Conservation (phyloP, 2,329 filamentous ascomycete genomes). For the Colletotrichum cereale region DNA sequence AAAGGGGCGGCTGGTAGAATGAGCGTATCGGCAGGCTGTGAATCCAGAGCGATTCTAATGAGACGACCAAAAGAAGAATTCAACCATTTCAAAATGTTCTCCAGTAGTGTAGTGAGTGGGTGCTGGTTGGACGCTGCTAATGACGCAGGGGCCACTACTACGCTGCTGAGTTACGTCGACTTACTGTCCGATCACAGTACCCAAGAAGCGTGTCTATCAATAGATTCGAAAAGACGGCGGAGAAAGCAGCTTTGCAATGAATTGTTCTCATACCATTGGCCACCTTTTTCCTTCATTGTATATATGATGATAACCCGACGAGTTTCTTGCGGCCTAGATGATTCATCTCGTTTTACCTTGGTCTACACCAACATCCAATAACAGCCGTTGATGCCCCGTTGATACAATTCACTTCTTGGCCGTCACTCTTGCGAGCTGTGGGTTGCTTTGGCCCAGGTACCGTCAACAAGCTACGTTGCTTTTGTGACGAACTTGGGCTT, state of each 20-base stretch:
- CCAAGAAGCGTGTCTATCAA: background rate
- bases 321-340: background rate
- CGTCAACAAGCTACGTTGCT: constrained; percentile 45
- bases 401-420: background rate
- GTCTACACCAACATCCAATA: background rate
- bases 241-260: background rate
- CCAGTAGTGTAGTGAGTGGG: background rate
- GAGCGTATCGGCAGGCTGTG: constrained; percentile 40
- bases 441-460: constrained; percentile 58
- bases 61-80: constrained; percentile 38
- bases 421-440: background rate
- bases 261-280: background rate
- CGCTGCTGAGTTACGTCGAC: background rate
- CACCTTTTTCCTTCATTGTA: background rate
- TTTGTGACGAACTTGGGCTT: constrained; percentile 49
- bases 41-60: constrained; percentile 38
- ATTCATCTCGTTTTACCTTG: background rate
- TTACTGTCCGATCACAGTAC: background rate
- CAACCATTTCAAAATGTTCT: constrained; percentile 21
- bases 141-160: background rate
- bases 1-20: constrained; percentile 40
- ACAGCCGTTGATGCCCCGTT: background rate
- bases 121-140: background rate
- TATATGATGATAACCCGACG: background rate
- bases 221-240: background rate